Percentiles rank a stretch among this genome's conserved stretches.
Conservation (phyloP, 306 rosid genomes). For the Boehmeria nivea region DNA sequence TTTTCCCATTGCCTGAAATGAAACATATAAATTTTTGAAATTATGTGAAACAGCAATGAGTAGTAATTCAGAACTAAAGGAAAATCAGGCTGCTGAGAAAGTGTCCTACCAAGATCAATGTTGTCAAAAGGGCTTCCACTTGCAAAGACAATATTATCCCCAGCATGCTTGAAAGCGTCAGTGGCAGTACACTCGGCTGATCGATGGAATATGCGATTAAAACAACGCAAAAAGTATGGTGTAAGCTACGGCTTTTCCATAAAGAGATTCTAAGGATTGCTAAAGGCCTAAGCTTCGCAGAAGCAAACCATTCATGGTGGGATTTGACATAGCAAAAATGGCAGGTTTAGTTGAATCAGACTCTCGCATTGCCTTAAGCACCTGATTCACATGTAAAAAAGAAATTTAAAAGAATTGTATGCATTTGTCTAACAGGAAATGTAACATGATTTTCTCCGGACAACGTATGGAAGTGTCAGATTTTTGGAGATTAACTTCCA, state of each 20-base stretch:
- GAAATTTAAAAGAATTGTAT: background rate
- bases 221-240: conserved; percentile 3
- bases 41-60: conserved; percentile 8
- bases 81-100: background rate
- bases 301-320: conserved; percentile 92
- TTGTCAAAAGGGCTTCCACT: conserved; percentile 97
- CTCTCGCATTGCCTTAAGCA: conserved; percentile 87
- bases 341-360: conserved; percentile 94
- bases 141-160: conserved; percentile 81
- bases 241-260: conserved; percentile 13
- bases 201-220: conserved; percentile 11
- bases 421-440: background rate
- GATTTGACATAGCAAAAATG: conserved; percentile 99
- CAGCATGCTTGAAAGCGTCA: conserved; percentile 90
- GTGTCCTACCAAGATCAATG: conserved; percentile 66
- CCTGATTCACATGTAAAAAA: conserved; percentile 51
- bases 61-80: background rate
- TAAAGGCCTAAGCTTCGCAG: conserved; percentile 28
- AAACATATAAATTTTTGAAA: conserved; percentile 3
- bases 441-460: too few relatives aligned
- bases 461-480: too few relatives aligned
- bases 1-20: conserved; percentile 74
- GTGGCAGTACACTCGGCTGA: conserved; percentile 96
- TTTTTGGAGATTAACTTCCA: too few relatives aligned
- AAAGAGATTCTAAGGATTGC: conserved; percentile 24